Evolutionary conservation across 228 moss, liverwort and hornwort genomes (phyloP).

Genomic region (Sphagnum magellanicum): DNA sequence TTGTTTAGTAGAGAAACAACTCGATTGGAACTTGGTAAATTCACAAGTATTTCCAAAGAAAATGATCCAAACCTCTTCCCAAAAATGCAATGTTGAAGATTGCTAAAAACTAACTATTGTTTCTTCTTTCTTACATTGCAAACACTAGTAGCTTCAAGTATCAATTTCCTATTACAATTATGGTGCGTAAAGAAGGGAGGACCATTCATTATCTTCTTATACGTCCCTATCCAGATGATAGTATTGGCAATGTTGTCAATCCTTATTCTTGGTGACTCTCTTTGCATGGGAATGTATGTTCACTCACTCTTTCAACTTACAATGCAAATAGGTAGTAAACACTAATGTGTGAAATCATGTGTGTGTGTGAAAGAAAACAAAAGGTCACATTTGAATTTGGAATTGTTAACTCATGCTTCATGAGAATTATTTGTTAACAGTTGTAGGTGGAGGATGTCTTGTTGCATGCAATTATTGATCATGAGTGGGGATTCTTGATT

Average conservation of each 20-base stretch:
- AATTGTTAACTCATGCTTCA: no score
- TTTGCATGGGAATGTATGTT: slow-evolving; percentile 47
- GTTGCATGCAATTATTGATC: no score
- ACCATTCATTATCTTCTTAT: slow-evolving; percentile 41
- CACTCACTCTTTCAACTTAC: neutral
- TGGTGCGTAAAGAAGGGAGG: slow-evolving; percentile 36
- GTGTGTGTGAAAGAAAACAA: no score
- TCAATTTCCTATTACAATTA: slow-evolving; percentile 25
- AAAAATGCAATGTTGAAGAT: neutral
- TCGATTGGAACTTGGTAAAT: neutral
- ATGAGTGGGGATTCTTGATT: neutral
- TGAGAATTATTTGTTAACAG: no score
- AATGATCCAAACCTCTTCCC: neutral
- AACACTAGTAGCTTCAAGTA: slow-evolving; percentile 22
- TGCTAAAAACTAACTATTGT: no score
- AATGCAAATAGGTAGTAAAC: neutral
- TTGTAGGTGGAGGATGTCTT: no score
- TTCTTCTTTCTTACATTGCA: neutral
- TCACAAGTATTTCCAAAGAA: neutral
- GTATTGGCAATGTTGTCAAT: slow-evolving; percentile 28
- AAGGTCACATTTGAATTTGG: no score
- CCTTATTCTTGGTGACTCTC: slow-evolving; percentile 32
- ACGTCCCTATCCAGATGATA: slow-evolving; percentile 33
- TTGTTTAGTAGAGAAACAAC: no score
- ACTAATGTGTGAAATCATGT: no score